Evolutionary conservation across 176 grass and related monocot genomes (phyloP).

Genomic region (Hordeum marinum): DNA sequence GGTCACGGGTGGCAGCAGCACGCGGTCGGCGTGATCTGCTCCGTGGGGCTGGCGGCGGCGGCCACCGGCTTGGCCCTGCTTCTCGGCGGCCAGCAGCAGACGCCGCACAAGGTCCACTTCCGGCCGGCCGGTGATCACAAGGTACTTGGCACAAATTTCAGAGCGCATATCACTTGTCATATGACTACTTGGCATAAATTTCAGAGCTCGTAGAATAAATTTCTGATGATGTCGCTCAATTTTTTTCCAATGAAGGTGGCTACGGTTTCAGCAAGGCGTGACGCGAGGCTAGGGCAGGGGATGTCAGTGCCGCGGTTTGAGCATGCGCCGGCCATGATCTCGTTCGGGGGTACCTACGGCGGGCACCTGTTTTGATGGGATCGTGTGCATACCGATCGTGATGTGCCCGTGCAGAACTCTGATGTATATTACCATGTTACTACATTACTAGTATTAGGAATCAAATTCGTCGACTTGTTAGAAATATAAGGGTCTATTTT

Average conservation of each 20-base stretch:
- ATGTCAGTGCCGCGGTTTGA: background rate
- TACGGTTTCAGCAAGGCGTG: background rate
- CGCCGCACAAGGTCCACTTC: background rate
- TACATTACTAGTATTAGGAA: background rate
- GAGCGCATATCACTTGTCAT: background rate
- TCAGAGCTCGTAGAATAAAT: background rate
- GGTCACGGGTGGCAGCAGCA: constrained; percentile 6
- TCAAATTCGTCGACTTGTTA: background rate
- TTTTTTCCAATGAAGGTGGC: background rate
- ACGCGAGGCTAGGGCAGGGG: background rate
- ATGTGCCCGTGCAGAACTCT: background rate
- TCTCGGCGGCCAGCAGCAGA: background rate
- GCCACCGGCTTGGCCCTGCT: background rate
- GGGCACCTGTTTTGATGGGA: background rate
- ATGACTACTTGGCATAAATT: background rate
- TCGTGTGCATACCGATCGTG: background rate
- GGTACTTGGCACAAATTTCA: background rate
- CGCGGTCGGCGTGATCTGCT: background rate
- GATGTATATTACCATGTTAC: background rate
- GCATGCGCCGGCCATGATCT: background rate
- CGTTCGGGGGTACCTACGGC: background rate
- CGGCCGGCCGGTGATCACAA: background rate
- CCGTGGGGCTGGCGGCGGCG: background rate
- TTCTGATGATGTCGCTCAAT: background rate
- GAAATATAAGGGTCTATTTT: background rate